These are phyloP conservation scores for Ambrosiella cleistominuta DNA, from an alignment of 2,329 filamentous ascomycete species.

Conservation along the genomic window DNA sequence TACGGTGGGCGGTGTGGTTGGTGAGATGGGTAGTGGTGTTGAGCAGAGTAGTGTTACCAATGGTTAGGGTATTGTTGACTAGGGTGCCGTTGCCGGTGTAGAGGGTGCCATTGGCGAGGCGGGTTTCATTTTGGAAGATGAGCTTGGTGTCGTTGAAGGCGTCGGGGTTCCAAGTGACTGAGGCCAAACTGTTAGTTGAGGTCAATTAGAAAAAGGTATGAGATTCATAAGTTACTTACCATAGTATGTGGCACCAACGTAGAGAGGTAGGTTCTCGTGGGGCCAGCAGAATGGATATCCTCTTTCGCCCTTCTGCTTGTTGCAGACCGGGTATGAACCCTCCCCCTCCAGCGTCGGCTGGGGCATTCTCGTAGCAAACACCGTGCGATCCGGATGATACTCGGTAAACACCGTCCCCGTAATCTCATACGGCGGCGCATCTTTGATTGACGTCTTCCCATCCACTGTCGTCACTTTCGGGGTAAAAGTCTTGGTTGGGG, in stretches of 20 bases:
- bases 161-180: conserved; percentile 40
- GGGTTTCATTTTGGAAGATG: conserved; percentile 17
- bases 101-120: conserved; percentile 17
- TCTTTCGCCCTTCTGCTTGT: conserved; percentile 29
- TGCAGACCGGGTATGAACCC: conserved; percentile 28
- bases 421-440: conserved; percentile 28
- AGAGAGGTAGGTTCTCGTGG: conserved; percentile 25
- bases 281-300: conserved; percentile 36
- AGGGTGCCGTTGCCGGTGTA: conserved; percentile 15
- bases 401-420: conserved; percentile 27
- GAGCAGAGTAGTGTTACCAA: neutral
- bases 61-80: conserved; percentile 1
- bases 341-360: conserved; percentile 26
- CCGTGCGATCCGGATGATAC: conserved; percentile 23
- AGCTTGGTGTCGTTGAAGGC: conserved; percentile 28
- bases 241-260: conserved; percentile 32
- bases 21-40: neutral
- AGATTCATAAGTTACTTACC: conserved; percentile 20
- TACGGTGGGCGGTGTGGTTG: conserved; percentile 11
- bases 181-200: neutral
- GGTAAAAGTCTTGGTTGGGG: conserved; percentile 29
- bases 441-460: conserved; percentile 24
- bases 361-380: conserved; percentile 27
- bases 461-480: conserved; percentile 29
- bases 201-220: neutral